These are phyloP conservation scores for Rhizoclosmatium sp. DNA, from an alignment of 192 early-diverging fungal species.

Conservation along the genomic window DNA sequence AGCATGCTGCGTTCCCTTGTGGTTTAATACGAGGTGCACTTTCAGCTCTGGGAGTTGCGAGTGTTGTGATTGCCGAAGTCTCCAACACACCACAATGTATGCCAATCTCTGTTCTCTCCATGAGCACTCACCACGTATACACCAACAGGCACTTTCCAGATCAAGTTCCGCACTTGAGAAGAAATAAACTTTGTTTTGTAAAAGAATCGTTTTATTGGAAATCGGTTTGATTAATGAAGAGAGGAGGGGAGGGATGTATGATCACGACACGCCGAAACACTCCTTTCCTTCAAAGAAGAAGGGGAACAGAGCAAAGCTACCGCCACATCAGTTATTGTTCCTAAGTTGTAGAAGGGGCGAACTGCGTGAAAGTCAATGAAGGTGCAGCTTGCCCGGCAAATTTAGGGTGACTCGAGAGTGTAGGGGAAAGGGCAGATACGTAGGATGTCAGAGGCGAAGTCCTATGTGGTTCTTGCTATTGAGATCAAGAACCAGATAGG, in stretches of 20 bases:
- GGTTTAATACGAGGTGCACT: slow-evolving; percentile 95
- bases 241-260: too few relatives aligned
- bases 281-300: too few relatives aligned
- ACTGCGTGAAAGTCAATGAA: slow-evolving; percentile 9
- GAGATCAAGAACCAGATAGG: not conserved
- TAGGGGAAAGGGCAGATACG: not conserved
- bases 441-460: not conserved
- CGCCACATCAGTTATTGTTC: not conserved
- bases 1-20: slow-evolving; percentile 96
- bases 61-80: slow-evolving; percentile 90
- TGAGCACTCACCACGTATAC: not conserved
- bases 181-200: not conserved
- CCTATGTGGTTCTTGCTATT: not conserved
- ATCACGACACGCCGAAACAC: too few relatives aligned
- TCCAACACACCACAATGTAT: slow-evolving; percentile 56
- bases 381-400: slow-evolving; percentile 9
- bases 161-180: slow-evolving; percentile 25
- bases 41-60: slow-evolving; percentile 85
- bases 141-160: slow-evolving; percentile 42
- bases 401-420: not conserved
- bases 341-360: slow-evolving; percentile 8
- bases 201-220: too few relatives aligned
- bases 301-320: not conserved
- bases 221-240: too few relatives aligned
- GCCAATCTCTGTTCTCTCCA: not conserved